Conservation (phyloP, 768 basidiomycete species). For the Boletus edulis region DNA sequence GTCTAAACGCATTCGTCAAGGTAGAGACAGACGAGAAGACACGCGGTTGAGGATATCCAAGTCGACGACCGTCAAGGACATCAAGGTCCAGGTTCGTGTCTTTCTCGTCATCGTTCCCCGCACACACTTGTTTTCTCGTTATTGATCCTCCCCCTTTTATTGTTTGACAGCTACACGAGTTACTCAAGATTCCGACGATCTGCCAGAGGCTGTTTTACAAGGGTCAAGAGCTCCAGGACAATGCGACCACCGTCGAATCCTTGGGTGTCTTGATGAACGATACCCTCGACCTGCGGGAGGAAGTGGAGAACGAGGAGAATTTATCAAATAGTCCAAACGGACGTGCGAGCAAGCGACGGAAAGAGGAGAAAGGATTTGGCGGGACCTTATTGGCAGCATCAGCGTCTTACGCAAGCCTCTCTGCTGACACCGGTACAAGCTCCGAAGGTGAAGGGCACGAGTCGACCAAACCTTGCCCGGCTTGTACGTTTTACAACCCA, state of each 20-base stretch:
- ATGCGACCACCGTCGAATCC: slow-evolving; percentile 46
- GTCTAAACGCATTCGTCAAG: slow-evolving; percentile 67
- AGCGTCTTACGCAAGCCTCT: slow-evolving; percentile 26
- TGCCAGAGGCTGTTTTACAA: slow-evolving; percentile 69
- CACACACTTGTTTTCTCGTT: neutral
- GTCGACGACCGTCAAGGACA: slow-evolving; percentile 69
- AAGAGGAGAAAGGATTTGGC: slow-evolving; percentile 66
- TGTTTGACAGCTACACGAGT: slow-evolving; percentile 52
- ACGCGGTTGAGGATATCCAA: slow-evolving; percentile 58
- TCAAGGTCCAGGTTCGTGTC: slow-evolving; percentile 64
- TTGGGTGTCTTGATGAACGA: slow-evolving; percentile 62
- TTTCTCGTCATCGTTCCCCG: neutral
- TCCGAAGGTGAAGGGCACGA: slow-evolving; percentile 32
- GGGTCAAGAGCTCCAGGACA: slow-evolving; percentile 64
- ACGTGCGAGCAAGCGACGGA: slow-evolving; percentile 38
- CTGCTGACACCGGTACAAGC: slow-evolving; percentile 32
- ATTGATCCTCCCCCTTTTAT: neutral
- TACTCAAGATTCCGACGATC: slow-evolving; percentile 68
- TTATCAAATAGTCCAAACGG: slow-evolving; percentile 49
- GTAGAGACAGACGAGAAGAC: slow-evolving; percentile 48
- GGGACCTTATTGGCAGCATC: slow-evolving; percentile 65
- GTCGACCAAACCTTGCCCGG: slow-evolving; percentile 43
- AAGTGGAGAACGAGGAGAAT: slow-evolving; percentile 58
- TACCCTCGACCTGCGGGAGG: slow-evolving; percentile 62
- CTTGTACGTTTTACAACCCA: slow-evolving; percentile 60